Evolutionary conservation across 2,329 filamentous ascomycete genomes (phyloP).

Genomic region (Phialemoniopsis sp.): DNA sequence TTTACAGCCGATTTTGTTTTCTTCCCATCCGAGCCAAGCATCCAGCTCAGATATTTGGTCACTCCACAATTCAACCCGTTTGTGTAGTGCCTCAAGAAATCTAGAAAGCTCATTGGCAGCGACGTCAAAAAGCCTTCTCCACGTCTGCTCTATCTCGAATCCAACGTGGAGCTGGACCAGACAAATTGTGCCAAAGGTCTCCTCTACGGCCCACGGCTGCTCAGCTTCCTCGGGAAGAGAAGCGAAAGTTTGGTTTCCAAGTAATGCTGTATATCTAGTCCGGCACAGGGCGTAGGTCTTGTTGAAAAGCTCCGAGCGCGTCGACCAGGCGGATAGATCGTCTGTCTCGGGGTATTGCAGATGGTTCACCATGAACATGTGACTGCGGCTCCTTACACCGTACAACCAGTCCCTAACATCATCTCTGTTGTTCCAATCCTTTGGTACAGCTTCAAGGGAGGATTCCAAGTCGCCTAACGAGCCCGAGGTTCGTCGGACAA

Average conservation of each 20-base stretch:
- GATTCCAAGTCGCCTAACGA: constrained; percentile 25
- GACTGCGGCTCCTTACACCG: constrained; percentile 28
- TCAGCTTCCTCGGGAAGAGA: constrained; percentile 25
- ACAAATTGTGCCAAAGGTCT: constrained; percentile 34
- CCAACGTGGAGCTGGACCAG: constrained; percentile 33
- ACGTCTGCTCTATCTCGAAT: constrained; percentile 33
- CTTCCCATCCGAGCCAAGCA: constrained; percentile 47
- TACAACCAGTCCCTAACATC: constrained; percentile 21
- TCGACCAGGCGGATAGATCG: constrained; percentile 20
- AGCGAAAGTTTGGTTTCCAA: constrained; percentile 5
- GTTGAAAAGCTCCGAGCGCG: constrained; percentile 24
- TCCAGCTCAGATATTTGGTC: constrained; percentile 33
- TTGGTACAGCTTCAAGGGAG: constrained; percentile 14
- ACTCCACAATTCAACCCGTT: constrained; percentile 18
- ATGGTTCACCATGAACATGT: constrained; percentile 37
- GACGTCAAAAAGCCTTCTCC: constrained; percentile 15
- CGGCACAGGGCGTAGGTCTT: constrained; percentile 34
- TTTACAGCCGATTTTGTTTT: constrained; percentile 35
- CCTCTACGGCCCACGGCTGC: constrained; percentile 32
- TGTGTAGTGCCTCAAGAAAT: constrained; percentile 3
- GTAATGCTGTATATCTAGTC: constrained; percentile 31
- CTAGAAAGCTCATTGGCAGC: background rate
- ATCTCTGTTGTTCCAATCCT: constrained; percentile 15
- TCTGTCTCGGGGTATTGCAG: constrained; percentile 33
- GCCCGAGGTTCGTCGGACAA: constrained; percentile 31